These are phyloP conservation scores for Globisporangium paroecandrum DNA, from an alignment of 352 stramenopile species.

Conservation along the genomic window DNA sequence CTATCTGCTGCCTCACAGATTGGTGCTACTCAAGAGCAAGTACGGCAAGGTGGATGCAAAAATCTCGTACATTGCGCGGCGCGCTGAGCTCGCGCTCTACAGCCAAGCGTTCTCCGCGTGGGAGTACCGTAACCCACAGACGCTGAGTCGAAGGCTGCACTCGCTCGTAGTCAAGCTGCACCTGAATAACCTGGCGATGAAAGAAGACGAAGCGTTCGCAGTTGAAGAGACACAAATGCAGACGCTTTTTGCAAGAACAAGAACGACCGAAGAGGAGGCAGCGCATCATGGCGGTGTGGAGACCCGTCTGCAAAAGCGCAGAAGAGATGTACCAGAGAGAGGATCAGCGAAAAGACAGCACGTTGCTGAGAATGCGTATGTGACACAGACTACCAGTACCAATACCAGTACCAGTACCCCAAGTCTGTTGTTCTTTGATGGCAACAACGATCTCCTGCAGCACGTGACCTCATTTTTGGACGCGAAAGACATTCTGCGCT, in stretches of 20 bases:
- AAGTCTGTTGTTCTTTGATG: constrained; percentile 45
- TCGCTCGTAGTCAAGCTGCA: constrained; percentile 62
- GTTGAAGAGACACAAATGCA: constrained; percentile 17
- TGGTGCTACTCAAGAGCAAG: constrained; percentile 60
- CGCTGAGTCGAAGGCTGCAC: constrained; percentile 51
- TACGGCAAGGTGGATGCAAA: constrained; percentile 55
- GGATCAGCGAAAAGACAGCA: not conserved
- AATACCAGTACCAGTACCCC: not conserved
- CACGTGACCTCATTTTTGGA: constrained; percentile 42
- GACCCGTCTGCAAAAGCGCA: not conserved
- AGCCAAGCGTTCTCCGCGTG: constrained; percentile 40
- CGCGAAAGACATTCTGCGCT: constrained; percentile 30
- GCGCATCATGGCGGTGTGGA: not conserved
- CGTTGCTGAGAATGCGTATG: not conserved
- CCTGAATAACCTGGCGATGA: constrained; percentile 41
- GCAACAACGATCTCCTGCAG: constrained; percentile 40
- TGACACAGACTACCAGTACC: not conserved
- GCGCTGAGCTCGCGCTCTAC: constrained; percentile 55
- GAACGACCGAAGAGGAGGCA: not conserved
- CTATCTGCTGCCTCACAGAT: constrained; percentile 16
- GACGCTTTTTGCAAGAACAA: not conserved
- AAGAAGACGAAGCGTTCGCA: constrained; percentile 34
- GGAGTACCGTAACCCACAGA: constrained; percentile 58
- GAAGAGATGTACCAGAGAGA: not conserved
- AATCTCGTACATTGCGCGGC: constrained; percentile 59